These are phyloP conservation scores for Trichoderma orchidacearum DNA, from an alignment of 495 filamentous ascomycete species.

Conservation along the genomic window DNA sequence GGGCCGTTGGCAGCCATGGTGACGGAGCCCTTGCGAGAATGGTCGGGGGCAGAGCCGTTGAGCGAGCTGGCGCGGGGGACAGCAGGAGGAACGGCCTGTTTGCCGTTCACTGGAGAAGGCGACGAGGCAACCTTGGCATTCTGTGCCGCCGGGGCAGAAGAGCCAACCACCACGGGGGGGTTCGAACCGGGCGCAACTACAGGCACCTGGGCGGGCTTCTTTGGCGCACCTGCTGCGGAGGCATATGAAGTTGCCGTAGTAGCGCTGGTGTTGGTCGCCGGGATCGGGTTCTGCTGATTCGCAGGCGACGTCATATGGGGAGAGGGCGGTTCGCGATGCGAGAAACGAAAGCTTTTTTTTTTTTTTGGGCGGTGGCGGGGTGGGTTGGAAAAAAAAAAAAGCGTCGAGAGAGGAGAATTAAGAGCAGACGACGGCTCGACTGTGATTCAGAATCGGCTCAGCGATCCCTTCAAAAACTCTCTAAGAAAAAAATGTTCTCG, in stretches of 20 bases:
- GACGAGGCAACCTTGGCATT: constrained; percentile 62
- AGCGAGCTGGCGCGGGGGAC: constrained; percentile 51
- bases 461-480: constrained; percentile 1
- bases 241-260: constrained; percentile 53
- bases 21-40: constrained; percentile 71
- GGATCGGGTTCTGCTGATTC: constrained; percentile 33
- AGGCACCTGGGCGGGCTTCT: constrained; percentile 53
- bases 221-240: constrained; percentile 63
- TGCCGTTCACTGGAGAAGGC: constrained; percentile 72
- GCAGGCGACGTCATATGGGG: constrained; percentile 37
- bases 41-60: constrained; percentile 44
- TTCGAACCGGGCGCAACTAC: constrained; percentile 59
- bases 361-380: constrained; percentile 7
- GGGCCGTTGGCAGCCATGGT: constrained; percentile 73
- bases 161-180: constrained; percentile 53
- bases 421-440: neutral
- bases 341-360: constrained; percentile 6
- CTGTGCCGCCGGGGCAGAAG: constrained; percentile 49
- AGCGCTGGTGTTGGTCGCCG: constrained; percentile 48
- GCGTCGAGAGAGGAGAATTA: constrained; percentile 4
- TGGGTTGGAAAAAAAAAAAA: neutral
- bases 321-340: constrained; percentile 21
- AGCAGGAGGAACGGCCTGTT: constrained; percentile 57
- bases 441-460: neutral
- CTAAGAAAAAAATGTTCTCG: constrained; percentile 10